These are phyloP conservation scores for Dittrichia graveolens DNA, from an alignment of 129 eudicot genomes.

Conservation along the genomic window DNA sequence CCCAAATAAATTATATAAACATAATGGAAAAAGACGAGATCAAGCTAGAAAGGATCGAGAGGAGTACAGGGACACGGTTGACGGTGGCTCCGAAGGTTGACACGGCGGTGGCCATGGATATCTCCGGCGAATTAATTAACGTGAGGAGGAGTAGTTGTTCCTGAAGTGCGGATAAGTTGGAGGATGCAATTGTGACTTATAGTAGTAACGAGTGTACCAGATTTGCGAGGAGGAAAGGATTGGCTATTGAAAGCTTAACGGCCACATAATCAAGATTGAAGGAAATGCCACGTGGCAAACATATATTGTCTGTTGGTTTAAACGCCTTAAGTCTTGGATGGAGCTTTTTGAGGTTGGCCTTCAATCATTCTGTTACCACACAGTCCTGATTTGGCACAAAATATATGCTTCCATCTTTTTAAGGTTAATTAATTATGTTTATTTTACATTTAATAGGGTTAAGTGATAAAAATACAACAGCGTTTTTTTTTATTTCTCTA, in stretches of 20 bases:
- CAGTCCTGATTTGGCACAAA: slow-evolving; percentile 8
- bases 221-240: slow-evolving; percentile 30
- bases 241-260: slow-evolving; percentile 33
- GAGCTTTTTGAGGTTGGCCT: slow-evolving; percentile 35
- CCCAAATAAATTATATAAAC: no score
- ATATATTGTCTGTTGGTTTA: slow-evolving; percentile 22
- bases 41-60: background rate
- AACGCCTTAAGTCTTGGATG: background rate
- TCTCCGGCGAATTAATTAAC: slow-evolving; percentile 3
- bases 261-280: slow-evolving; percentile 42
- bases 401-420: slow-evolving; percentile 22
- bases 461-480: background rate
- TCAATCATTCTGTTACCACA: slow-evolving; percentile 32
- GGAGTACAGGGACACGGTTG: slow-evolving; percentile 36
- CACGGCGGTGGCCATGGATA: slow-evolving; percentile 41
- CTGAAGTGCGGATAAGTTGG: slow-evolving; percentile 54
- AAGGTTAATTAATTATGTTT: background rate
- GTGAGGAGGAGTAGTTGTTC: slow-evolving; percentile 49
- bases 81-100: slow-evolving; percentile 41
- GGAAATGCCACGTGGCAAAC: slow-evolving; percentile 34
- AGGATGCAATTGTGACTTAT: slow-evolving; percentile 31
- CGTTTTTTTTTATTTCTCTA: no score
- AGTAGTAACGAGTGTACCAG: slow-evolving; percentile 42
- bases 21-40: background rate
- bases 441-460: background rate